phyloP scores from a whole-genome alignment of 352 stramenopile genomes.

The Saprolegnia parasitica region DNA sequence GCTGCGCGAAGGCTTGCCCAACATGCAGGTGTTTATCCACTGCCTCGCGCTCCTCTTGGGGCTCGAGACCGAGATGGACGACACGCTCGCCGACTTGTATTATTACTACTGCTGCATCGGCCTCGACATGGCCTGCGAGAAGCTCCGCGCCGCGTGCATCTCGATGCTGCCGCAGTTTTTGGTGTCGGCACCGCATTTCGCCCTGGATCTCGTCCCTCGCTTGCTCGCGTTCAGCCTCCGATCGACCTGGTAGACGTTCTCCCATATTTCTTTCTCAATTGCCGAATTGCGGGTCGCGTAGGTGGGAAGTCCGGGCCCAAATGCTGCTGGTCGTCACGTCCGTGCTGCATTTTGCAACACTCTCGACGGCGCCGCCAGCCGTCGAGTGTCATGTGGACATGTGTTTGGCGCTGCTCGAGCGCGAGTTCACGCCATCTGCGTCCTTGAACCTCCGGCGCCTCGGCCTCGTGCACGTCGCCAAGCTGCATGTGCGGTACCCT shows the following conservation, averaged over 20 bases:
- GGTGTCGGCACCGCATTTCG: constrained; percentile 41
- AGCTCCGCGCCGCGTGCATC: constrained; percentile 67
- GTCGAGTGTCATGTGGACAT: constrained; percentile 60
- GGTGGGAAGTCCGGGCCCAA: constrained; percentile 85
- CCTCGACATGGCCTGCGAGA: constrained; percentile 61
- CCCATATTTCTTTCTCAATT: neutral
- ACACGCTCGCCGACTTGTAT: constrained; percentile 75
- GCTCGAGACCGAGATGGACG: constrained; percentile 66
- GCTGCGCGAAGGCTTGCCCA: constrained; percentile 51
- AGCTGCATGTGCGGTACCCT: constrained; percentile 56
- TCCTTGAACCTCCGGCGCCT: constrained; percentile 59
- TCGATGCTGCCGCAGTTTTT: constrained; percentile 67
- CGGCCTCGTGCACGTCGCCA: constrained; percentile 51
- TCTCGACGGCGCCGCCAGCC: constrained; percentile 11
- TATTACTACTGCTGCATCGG: constrained; percentile 86
- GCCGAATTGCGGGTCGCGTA: constrained; percentile 3
- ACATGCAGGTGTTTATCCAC: constrained; percentile 74
- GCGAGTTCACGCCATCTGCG: constrained; percentile 55
- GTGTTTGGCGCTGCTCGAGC: constrained; percentile 62
- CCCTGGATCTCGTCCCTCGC: constrained; percentile 55
- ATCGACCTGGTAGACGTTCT: constrained; percentile 34
- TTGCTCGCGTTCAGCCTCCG: constrained; percentile 58
- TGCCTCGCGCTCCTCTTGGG: constrained; percentile 58
- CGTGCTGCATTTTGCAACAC: constrained; percentile 42
- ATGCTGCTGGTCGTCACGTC: constrained; percentile 59